Evolutionary conservation across 345 rosid species (phyloP).

Genomic region (Trapa bicornis): DNA sequence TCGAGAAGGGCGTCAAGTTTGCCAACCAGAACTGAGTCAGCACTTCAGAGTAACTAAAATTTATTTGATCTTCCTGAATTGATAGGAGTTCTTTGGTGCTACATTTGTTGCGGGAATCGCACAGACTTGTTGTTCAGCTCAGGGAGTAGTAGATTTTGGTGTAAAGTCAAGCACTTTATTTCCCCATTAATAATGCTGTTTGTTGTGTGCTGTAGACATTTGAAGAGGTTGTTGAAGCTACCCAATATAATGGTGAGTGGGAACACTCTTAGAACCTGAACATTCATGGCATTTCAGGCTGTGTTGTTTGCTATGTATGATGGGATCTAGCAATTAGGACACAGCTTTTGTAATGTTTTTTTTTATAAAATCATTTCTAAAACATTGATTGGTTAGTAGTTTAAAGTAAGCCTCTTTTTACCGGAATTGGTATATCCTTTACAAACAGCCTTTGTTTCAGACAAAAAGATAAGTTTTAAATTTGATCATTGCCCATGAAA

Average conservation of each 20-base stretch:
- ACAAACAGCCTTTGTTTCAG: no score
- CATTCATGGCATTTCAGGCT: no score
- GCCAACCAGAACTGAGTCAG: constrained; percentile 10
- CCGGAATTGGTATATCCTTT: no score
- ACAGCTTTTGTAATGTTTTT: no score
- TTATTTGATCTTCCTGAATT: not conserved
- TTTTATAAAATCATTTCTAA: no score
- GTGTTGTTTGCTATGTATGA: no score
- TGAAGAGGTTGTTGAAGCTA: not conserved
- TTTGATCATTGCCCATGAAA: no score
- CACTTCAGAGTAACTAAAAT: not conserved
- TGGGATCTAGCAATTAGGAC: constrained; percentile 1
- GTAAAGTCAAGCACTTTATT: not conserved
- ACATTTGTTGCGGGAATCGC: constrained; percentile 1
- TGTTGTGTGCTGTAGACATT: not conserved
- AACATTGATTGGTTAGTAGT: no score
- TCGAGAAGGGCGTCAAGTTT: constrained; percentile 40
- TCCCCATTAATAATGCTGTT: not conserved
- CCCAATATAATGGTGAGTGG: not conserved
- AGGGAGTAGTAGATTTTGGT: not conserved
- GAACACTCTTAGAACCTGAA: no score
- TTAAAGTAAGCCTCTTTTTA: constrained; percentile 42
- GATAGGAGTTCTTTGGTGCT: not conserved
- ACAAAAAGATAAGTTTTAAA: no score
- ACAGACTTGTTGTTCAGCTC: not conserved